Evolutionary conservation across 129 eudicot species (phyloP).

Genomic region (Saposhnikovia divaricata): DNA sequence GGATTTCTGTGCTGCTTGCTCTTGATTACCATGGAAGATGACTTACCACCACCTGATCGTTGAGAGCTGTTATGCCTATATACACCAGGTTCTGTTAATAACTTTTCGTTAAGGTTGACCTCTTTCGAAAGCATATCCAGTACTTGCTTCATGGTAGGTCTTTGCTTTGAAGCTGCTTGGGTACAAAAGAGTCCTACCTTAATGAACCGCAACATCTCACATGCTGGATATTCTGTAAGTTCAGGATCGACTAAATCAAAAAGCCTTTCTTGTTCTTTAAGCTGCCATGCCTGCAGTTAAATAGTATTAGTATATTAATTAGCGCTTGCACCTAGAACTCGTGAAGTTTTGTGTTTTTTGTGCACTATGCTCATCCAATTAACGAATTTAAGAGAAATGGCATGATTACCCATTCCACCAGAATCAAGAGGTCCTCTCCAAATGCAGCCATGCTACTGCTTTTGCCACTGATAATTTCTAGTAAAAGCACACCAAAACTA

Average conservation of each 20-base stretch:
- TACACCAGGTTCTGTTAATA: slow-evolving; percentile 52
- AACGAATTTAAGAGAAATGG: too few relatives aligned
- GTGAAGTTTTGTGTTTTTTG: not conserved
- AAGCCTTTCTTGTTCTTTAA: slow-evolving; percentile 45
- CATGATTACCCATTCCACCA: slow-evolving; percentile 66
- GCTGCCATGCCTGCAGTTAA: slow-evolving; percentile 60
- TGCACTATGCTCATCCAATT: too few relatives aligned
- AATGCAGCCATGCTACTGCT: slow-evolving; percentile 55
- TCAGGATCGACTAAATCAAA: slow-evolving; percentile 66
- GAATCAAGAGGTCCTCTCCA: slow-evolving; percentile 49
- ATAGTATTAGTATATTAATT: not conserved
- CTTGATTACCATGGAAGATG: slow-evolving; percentile 7
- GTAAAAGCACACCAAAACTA: slow-evolving; percentile 73
- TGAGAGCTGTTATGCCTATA: slow-evolving; percentile 22
- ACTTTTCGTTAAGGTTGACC: slow-evolving; percentile 45
- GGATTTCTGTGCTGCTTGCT: slow-evolving; percentile 29
- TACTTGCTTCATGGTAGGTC: slow-evolving; percentile 80
- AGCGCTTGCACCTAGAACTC: not conserved
- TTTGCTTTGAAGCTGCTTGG: slow-evolving; percentile 51
- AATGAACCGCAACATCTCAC: slow-evolving; percentile 43
- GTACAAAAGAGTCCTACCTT: slow-evolving; percentile 65
- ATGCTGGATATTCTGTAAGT: slow-evolving; percentile 41
- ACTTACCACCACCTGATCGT: slow-evolving; percentile 17
- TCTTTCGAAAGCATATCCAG: slow-evolving; percentile 56
- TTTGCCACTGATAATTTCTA: slow-evolving; percentile 67